phyloP scores from a whole-genome alignment of 257 asterid genomes.

The Plectranthus barbatus region DNA sequence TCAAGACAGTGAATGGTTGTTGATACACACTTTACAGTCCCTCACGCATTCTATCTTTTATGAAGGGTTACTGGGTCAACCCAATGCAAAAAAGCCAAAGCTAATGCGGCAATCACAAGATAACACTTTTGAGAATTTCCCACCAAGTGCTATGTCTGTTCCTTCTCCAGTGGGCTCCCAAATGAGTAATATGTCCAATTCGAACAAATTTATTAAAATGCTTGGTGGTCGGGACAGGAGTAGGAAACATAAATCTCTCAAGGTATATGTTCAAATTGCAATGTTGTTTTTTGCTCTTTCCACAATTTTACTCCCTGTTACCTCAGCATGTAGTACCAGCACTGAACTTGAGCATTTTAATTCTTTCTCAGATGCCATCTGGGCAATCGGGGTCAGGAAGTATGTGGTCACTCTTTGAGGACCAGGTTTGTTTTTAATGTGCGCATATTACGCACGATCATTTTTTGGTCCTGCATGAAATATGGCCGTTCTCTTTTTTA shows the following conservation, averaged over 20 bases:
- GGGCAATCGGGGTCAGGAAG: slow-evolving; percentile 67
- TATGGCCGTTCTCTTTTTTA: background rate
- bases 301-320: slow-evolving; percentile 1
- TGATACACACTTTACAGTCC: slow-evolving; percentile 4
- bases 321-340: background rate
- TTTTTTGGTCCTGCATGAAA: background rate
- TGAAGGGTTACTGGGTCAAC: slow-evolving; percentile 79
- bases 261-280: slow-evolving; percentile 43
- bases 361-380: slow-evolving; percentile 49
- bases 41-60: slow-evolving; percentile 15
- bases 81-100: slow-evolving; percentile 68
- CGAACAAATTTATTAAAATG: slow-evolving; percentile 61
- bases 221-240: slow-evolving; percentile 81
- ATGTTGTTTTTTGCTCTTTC: slow-evolving; percentile 4
- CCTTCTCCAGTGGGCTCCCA: slow-evolving; percentile 92
- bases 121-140: slow-evolving; percentile 55
- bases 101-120: slow-evolving; percentile 58
- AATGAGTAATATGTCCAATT: slow-evolving; percentile 74
- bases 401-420: slow-evolving; percentile 85
- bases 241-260: slow-evolving; percentile 61
- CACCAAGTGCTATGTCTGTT: slow-evolving; percentile 50
- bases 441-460: background rate
- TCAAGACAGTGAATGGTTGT: slow-evolving; percentile 10
- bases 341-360: slow-evolving; percentile 24
- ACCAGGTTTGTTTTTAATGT: slow-evolving; percentile 49